A percentile compares a stretch with the other conserved stretches of the same genome.
phyloP scores from a whole-genome alignment of 352 stramenopile genomes.

The Pythium dissimile region DNA sequence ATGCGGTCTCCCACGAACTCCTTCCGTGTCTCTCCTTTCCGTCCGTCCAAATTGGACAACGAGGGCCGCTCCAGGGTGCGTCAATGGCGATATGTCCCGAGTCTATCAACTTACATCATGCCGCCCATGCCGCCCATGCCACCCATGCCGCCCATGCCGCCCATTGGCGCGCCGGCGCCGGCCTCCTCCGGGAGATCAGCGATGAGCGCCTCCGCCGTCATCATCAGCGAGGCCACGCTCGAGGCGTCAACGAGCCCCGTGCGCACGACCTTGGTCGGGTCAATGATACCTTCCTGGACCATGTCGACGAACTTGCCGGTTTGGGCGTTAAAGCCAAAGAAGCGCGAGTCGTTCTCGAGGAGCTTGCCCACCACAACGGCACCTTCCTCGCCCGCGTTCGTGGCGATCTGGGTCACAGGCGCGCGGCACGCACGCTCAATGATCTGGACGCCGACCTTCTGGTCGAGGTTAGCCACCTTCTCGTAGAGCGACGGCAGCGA shows the following conservation, averaged over 20 bases:
- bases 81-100: not conserved
- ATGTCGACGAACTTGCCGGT: constrained; percentile 98
- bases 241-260: constrained; percentile 98
- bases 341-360: constrained; percentile 92
- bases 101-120: constrained; percentile 63
- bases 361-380: constrained; percentile 98
- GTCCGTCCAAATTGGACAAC: too few species aligned
- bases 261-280: constrained; percentile 98
- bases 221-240: constrained; percentile 98
- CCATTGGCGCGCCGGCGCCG: constrained; percentile 57
- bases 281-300: constrained; percentile 97
- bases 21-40: not conserved
- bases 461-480: constrained; percentile 94
- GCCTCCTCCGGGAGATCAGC: constrained; percentile 93
- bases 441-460: constrained; percentile 98
- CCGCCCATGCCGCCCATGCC: constrained; percentile 82
- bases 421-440: constrained; percentile 93
- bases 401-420: constrained; percentile 96
- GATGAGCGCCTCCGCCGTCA: constrained; percentile 99
- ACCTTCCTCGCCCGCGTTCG: constrained; percentile 98
- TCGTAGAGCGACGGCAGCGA: constrained; percentile 88
- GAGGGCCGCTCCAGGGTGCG: not conserved
- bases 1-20: not conserved
- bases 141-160: constrained; percentile 73
- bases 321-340: constrained; percentile 97